Percentiles rank a stretch among this genome's conserved stretches.
Evolutionary conservation across 2,329 filamentous ascomycete species (phyloP).

Genomic region (Venturia asperata): DNA sequence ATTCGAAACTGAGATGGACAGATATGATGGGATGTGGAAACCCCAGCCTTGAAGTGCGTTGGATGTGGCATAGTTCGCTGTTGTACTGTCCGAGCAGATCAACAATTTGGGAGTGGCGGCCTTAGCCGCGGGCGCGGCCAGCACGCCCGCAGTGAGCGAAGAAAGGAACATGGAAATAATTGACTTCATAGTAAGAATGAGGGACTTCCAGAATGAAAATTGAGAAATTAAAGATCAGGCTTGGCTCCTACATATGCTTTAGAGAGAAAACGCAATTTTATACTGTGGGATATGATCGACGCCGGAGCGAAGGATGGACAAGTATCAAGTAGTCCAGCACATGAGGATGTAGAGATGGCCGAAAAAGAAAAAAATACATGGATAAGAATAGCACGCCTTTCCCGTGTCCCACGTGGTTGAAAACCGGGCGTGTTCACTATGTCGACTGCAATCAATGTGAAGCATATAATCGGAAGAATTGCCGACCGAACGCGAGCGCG

Average conservation of each 20-base stretch:
- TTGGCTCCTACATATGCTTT: neutral
- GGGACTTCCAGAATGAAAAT: too few species aligned
- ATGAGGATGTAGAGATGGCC: neutral
- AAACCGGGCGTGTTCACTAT: neutral
- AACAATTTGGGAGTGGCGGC: constrained; percentile 13
- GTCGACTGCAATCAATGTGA: neutral
- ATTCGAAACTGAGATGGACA: constrained; percentile 21
- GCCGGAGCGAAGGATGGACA: neutral
- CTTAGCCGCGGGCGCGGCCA: neutral
- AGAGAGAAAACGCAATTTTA: neutral
- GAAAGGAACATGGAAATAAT: neutral
- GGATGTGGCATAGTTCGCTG: constrained; percentile 8
- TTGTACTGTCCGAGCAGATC: constrained; percentile 16
- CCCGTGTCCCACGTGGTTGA: neutral
- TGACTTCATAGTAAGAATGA: neutral
- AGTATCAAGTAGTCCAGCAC: neutral
- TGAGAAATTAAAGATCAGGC: neutral
- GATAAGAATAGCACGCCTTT: neutral
- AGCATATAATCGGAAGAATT: neutral
- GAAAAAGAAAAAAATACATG: neutral
- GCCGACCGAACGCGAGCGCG: neutral
- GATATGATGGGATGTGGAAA: neutral
- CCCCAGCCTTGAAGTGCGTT: constrained; percentile 15
- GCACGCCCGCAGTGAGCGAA: neutral
- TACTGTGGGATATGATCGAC: neutral